Conservation (phyloP, 176 grass and related monocot species). For the Oryza punctata region DNA sequence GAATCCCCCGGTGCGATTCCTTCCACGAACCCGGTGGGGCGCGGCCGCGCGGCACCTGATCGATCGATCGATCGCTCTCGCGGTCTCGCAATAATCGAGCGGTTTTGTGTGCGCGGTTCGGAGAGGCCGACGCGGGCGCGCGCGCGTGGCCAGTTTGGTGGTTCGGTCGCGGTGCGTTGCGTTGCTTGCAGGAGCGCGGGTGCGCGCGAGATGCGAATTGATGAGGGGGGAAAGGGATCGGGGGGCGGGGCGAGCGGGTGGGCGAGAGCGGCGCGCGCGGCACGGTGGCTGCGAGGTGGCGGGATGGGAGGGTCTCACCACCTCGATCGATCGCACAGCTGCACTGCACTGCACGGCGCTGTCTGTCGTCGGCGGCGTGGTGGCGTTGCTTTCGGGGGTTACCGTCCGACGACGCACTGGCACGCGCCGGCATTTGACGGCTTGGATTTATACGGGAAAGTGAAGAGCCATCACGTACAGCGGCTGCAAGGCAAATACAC, state of each 20-base stretch:
- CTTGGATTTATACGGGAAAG: not conserved
- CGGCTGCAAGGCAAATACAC: not conserved
- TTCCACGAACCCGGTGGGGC: not conserved
- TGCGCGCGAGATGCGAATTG: not conserved
- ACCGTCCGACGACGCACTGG: not conserved
- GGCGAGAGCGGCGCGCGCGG: not conserved
- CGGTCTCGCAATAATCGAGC: not conserved
- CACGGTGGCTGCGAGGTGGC: not conserved
- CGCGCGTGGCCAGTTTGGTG: not conserved
- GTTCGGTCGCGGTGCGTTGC: too few relatives aligned
- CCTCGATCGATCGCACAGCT: not conserved
- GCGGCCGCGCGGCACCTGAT: not conserved
- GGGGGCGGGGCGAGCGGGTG: not conserved
- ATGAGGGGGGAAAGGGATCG: conserved; percentile 26
- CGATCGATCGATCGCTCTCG: not conserved
- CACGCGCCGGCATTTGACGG: too few relatives aligned
- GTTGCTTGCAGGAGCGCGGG: not conserved
- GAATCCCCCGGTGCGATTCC: not conserved
- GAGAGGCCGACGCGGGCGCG: too few relatives aligned
- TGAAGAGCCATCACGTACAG: too few relatives aligned
- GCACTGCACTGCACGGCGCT: not conserved
- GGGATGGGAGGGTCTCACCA: not conserved
- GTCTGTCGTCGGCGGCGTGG: not conserved
- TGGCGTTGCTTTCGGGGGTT: not conserved
- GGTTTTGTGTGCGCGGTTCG: not conserved